phyloP scores from a whole-genome alignment of 2,329 filamentous ascomycete genomes.

The Didymosphaeria variabile region DNA sequence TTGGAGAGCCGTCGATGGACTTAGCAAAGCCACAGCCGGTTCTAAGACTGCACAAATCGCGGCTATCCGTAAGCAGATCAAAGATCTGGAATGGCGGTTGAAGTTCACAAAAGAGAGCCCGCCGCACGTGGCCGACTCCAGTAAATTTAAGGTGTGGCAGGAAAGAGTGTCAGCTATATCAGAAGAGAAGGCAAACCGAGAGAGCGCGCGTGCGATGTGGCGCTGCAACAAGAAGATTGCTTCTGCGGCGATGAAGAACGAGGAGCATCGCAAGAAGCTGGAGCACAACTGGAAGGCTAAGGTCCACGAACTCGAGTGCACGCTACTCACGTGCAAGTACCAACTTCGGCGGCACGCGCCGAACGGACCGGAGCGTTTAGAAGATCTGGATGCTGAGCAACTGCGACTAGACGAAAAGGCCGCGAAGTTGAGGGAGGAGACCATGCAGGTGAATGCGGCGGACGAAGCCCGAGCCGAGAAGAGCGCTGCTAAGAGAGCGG shows the following conservation, averaged over 20 bases:
- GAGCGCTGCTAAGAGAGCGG: not conserved
- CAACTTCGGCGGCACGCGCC: not conserved
- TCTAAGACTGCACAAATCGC: not conserved
- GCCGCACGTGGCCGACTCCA: not conserved
- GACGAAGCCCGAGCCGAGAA: not conserved
- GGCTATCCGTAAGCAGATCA: not conserved
- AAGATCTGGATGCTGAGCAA: not conserved
- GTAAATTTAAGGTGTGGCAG: not conserved
- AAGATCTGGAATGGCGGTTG: not conserved
- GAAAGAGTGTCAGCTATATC: not conserved
- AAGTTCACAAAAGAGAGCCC: not conserved
- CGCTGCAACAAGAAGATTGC: constrained; percentile 16
- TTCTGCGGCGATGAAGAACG: not conserved
- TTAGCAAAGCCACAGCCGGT: no score
- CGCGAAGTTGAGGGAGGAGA: not conserved
- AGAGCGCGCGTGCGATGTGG: constrained; percentile 9
- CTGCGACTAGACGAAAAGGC: not conserved
- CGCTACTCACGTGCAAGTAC: constrained; percentile 8
- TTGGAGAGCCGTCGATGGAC: no score
- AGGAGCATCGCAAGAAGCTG: constrained; percentile 2
- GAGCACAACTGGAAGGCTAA: constrained; percentile 1
- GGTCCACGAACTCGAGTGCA: constrained; percentile 9
- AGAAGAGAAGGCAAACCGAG: not conserved
- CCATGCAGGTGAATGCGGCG: not conserved
- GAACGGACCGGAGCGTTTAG: not conserved